Conservation (phyloP, 805 yeast genomes). For the Nakazawaea peltata region DNA sequence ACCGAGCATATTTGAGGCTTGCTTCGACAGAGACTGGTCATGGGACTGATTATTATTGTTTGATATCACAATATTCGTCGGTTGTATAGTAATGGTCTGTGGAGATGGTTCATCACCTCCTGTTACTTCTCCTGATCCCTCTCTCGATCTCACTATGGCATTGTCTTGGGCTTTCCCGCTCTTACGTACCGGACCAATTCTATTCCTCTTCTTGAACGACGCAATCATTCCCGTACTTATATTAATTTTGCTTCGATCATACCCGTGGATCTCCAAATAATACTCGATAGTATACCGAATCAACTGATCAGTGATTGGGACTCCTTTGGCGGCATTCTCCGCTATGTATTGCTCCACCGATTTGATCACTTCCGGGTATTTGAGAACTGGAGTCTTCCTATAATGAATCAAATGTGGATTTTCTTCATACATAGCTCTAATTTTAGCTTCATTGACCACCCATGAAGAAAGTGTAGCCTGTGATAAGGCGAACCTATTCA, state of each 20-base stretch:
- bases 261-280: constrained; percentile 15
- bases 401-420: constrained; percentile 22
- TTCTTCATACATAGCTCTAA: constrained; percentile 16
- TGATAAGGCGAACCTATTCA: constrained; percentile 20
- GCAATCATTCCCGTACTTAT: constrained; percentile 26
- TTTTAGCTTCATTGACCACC: constrained; percentile 17
- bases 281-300: constrained; percentile 14
- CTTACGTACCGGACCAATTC: constrained; percentile 13
- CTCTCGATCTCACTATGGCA: no score
- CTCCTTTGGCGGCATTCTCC: constrained; percentile 11
- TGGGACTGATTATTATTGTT: not conserved
- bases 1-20: no score
- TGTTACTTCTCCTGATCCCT: no score
- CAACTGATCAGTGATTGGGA: constrained; percentile 19
- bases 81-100: not conserved
- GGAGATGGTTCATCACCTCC: not conserved
- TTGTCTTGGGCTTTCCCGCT: no score
- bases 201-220: constrained; percentile 24
- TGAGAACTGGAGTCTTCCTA: constrained; percentile 23
- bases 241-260: constrained; percentile 15
- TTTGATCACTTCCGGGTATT: constrained; percentile 24
- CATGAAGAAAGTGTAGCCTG: constrained; percentile 28
- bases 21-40: not conserved
- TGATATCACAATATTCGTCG: not conserved
- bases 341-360: constrained; percentile 22